Evolutionary conservation across 805 yeast genomes (phyloP).

Genomic region (Suhomyces sp.): DNA sequence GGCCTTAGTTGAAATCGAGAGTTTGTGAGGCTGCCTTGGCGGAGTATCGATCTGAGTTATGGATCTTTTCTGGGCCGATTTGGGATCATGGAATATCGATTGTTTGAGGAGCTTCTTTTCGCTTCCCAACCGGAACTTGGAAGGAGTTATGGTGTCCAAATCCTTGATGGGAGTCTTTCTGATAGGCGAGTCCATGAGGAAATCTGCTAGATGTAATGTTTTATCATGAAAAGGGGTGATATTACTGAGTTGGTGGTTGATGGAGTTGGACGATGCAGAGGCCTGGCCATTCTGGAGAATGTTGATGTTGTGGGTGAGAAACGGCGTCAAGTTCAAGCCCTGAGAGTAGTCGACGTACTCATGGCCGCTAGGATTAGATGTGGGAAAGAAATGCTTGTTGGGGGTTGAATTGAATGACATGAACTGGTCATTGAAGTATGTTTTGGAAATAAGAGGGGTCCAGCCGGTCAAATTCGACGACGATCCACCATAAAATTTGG

Average conservation of each 20-base stretch:
- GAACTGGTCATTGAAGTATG: conserved; percentile 33
- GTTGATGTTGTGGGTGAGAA: conserved; percentile 33
- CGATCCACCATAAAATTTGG: conserved; percentile 15
- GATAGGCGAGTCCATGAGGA: conserved; percentile 45
- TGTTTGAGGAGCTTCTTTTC: conserved; percentile 15
- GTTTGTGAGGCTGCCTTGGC: conserved; percentile 32
- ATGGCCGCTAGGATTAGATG: conserved; percentile 6
- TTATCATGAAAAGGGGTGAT: conserved; percentile 45
- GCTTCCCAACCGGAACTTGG: conserved; percentile 28
- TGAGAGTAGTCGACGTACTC: conserved; percentile 27
- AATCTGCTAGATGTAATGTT: conserved; percentile 39
- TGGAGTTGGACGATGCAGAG: conserved; percentile 15
- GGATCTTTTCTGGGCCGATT: conserved; percentile 31
- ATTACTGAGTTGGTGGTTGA: conserved; percentile 22
- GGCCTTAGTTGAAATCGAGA: conserved; percentile 19
- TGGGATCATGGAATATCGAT: conserved; percentile 24
- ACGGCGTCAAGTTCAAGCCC: conserved; percentile 42
- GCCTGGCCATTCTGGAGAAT: conserved; percentile 14
- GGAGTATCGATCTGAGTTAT: conserved; percentile 39
- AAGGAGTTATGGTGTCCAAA: conserved; percentile 40
- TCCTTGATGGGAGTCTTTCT: conserved; percentile 34
- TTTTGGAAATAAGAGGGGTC: conserved; percentile 43
- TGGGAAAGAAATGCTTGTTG: conserved; percentile 22
- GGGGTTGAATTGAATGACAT: conserved; percentile 38
- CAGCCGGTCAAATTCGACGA: conserved; percentile 29